Percentiles rank a stretch among this genome's conserved stretches.
These are phyloP conservation scores for Colletotrichum tropicicola DNA, from an alignment of 2,329 filamentous ascomycete species.

Conservation along the genomic window DNA sequence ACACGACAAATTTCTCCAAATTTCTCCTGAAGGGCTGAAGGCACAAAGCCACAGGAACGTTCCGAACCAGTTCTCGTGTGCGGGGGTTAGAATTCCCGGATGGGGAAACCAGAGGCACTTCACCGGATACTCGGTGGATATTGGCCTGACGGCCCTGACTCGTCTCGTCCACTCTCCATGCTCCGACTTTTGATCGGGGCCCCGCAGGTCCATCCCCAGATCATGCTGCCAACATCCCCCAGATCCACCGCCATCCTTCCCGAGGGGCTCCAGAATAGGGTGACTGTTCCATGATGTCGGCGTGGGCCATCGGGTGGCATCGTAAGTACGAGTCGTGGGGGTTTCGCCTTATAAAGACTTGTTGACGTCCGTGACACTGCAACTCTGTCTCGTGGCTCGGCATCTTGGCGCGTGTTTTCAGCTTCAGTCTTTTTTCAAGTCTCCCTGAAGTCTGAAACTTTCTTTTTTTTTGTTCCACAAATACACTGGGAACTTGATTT, in stretches of 20 bases:
- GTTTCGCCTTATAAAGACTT: conserved; percentile 17
- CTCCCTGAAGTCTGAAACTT: background rate
- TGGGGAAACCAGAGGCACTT: conserved; percentile 18
- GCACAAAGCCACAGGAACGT: background rate
- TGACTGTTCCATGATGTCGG: conserved; percentile 8
- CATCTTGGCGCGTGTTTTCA: background rate
- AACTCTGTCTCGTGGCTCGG: background rate
- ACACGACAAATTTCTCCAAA: background rate
- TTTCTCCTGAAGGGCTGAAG: background rate
- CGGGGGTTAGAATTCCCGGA: conserved; percentile 4
- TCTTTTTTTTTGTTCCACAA: background rate
- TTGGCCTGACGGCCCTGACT: conserved; percentile 4
- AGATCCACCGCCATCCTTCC: conserved; percentile 8
- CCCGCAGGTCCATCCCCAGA: conserved; percentile 15
- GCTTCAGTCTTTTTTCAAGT: background rate
- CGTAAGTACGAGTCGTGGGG: conserved; percentile 10
- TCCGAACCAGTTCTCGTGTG: no score
- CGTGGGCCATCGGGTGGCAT: conserved; percentile 10
- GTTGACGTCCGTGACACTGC: background rate
- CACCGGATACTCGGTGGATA: conserved; percentile 1
- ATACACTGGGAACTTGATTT: background rate
- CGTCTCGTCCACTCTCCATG: conserved; percentile 2
- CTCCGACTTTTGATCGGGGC: background rate
- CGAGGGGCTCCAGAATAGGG: conserved; percentile 13
- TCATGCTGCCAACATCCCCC: conserved; percentile 10